Evolutionary conservation across 768 basidiomycete species (phyloP).

Genomic region (Podaxis sp.): DNA sequence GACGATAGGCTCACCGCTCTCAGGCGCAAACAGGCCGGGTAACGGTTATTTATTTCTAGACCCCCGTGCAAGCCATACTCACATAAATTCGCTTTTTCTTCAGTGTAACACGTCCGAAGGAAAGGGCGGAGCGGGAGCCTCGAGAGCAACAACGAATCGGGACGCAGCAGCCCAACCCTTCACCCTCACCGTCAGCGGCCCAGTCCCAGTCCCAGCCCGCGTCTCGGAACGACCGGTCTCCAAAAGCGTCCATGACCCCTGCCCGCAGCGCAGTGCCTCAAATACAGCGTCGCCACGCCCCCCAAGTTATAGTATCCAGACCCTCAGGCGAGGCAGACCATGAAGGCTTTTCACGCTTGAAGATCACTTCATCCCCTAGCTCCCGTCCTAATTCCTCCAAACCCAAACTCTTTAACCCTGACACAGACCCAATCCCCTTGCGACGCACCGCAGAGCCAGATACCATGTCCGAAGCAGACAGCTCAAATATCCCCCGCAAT

Average conservation of each 20-base stretch:
- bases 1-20: slow-evolving; percentile 65
- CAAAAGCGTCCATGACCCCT: slow-evolving; percentile 25
- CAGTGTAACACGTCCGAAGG: slow-evolving; percentile 47
- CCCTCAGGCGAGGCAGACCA: slow-evolving; percentile 54
- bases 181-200: slow-evolving; percentile 27
- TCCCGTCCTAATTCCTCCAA: slow-evolving; percentile 33
- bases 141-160: slow-evolving; percentile 18
- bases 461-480: slow-evolving; percentile 56
- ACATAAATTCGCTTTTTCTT: slow-evolving; percentile 4
- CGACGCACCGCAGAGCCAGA: slow-evolving; percentile 68
- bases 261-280: slow-evolving; percentile 24
- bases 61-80: background rate
- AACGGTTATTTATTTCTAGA: slow-evolving; percentile 23
- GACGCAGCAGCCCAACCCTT: slow-evolving; percentile 25
- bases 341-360: slow-evolving; percentile 75
- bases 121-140: slow-evolving; percentile 44
- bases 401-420: slow-evolving; percentile 69
- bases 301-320: slow-evolving; percentile 35
- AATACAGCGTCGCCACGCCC: slow-evolving; percentile 36
- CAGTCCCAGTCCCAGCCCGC: slow-evolving; percentile 14
- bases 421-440: slow-evolving; percentile 64
- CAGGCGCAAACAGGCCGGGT: slow-evolving; percentile 65
- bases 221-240: slow-evolving; percentile 31
- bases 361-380: slow-evolving; percentile 57
- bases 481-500: slow-evolving; percentile 45